Evolutionary conservation across 2,329 filamentous ascomycete genomes (phyloP).

Genomic region (Penicillium sp.): DNA sequence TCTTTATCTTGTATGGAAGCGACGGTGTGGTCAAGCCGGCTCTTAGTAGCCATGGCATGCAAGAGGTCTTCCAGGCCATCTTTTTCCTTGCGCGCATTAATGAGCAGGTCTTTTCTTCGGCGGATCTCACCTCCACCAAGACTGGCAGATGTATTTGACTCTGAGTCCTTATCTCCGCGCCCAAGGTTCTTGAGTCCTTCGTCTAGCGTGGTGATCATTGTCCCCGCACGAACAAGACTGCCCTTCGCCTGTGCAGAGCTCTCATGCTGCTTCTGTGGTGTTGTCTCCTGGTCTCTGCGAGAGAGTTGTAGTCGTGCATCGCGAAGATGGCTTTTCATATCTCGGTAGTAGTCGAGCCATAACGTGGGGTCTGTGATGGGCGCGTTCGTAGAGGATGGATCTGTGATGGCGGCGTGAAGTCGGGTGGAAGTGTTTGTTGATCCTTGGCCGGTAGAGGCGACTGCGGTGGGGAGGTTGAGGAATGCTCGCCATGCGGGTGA

Average conservation of each 20-base stretch:
- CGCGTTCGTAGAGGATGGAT: slow-evolving; percentile 35
- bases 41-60: slow-evolving; percentile 57
- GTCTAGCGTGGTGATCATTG: slow-evolving; percentile 56
- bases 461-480: slow-evolving; percentile 53
- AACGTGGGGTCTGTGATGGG: slow-evolving; percentile 54
- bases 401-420: slow-evolving; percentile 46
- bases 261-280: slow-evolving; percentile 61
- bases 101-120: slow-evolving; percentile 58
- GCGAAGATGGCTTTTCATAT: slow-evolving; percentile 61
- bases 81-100: slow-evolving; percentile 58
- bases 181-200: slow-evolving; percentile 51
- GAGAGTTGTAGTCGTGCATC: slow-evolving; percentile 60
- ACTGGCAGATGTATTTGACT: slow-evolving; percentile 48
- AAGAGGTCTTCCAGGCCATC: slow-evolving; percentile 62
- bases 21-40: slow-evolving; percentile 45
- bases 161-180: slow-evolving; percentile 28
- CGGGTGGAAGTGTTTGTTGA: slow-evolving; percentile 34
- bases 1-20: slow-evolving; percentile 50
- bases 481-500: slow-evolving; percentile 59
- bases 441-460: slow-evolving; percentile 33
- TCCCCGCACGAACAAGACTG: slow-evolving; percentile 56
- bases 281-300: slow-evolving; percentile 58
- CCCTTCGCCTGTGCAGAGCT: slow-evolving; percentile 62
- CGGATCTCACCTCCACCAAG: slow-evolving; percentile 63
- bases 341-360: slow-evolving; percentile 62